A percentile compares a stretch with the other conserved stretches of the same genome.
phyloP scores from a whole-genome alignment of 2,329 filamentous ascomycete genomes.

The Neurospora crassa region DNA sequence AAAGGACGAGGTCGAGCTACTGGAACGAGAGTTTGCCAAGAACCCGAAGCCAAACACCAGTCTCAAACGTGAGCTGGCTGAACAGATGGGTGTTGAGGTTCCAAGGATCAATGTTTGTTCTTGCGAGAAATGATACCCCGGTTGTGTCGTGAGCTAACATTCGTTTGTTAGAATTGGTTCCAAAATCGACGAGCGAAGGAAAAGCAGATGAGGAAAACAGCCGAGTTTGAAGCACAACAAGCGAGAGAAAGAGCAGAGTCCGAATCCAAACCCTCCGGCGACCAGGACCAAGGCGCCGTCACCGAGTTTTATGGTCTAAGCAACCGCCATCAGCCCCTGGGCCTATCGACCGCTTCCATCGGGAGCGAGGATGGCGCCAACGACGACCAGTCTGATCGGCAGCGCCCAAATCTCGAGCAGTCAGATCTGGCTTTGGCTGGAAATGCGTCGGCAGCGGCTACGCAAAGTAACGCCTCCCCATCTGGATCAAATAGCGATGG shows the following conservation, averaged over 20 bases:
- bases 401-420: slow-evolving; percentile 3
- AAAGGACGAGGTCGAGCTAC: slow-evolving; percentile 48
- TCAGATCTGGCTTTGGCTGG: neutral
- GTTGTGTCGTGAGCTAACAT: slow-evolving; percentile 8
- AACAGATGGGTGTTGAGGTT: slow-evolving; percentile 52
- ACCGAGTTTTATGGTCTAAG: slow-evolving; percentile 25
- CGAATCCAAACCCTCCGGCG: slow-evolving; percentile 25
- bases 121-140: neutral
- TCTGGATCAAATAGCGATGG: slow-evolving; percentile 9
- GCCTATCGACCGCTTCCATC: slow-evolving; percentile 28
- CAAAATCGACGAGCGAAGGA: slow-evolving; percentile 57
- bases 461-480: slow-evolving; percentile 5
- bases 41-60: slow-evolving; percentile 56
- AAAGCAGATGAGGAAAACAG: slow-evolving; percentile 52
- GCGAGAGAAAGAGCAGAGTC: slow-evolving; percentile 27
- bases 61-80: slow-evolving; percentile 50
- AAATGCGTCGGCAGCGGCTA: neutral
- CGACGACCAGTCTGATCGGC: slow-evolving; percentile 4
- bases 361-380: slow-evolving; percentile 6
- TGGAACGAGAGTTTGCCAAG: slow-evolving; percentile 53
- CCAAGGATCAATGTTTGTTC: slow-evolving; percentile 51
- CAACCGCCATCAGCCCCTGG: slow-evolving; percentile 24
- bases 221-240: slow-evolving; percentile 37
- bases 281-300: slow-evolving; percentile 17
- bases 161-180: slow-evolving; percentile 53